Evolutionary conservation across 2,329 filamentous ascomycete genomes (phyloP), one percentile per base, ranked within the genome.

Genomic region (Neobulgaria alba): DNA sequence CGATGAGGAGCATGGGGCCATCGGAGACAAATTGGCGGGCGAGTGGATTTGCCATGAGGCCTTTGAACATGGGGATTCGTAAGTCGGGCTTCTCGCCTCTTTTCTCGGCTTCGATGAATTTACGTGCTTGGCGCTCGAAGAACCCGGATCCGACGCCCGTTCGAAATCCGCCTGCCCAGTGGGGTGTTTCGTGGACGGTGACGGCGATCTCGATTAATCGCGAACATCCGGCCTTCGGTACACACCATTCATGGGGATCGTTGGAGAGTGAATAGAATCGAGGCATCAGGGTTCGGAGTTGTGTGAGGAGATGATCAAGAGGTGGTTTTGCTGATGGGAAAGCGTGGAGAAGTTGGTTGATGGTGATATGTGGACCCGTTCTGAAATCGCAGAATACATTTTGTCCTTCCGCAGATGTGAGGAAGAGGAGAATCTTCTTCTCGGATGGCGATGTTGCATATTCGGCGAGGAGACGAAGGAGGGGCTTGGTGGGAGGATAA

Each of bases 211-310:
- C 92, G 55, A 98, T 81, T 45, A 96, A 67, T 20, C 89, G 84
- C 49, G 85, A 83, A 2, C 78, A 82, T 9, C 57, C 56, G 15
- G 45, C 49, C 4, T 46, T 43, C 4, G 52, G 50, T 1, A 56
- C 51, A 38, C 57, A 59, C 19, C 52, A 53, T 52, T 93, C 79
- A 49, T 92, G 85, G 0, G 92, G 92, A 57, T 98, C 92, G 61
- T 95, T 95, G 39, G 89, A 95, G 10, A 98, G 78, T 3, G 90
- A 96, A 68, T 98, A 98, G 69, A 98, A 98, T 45, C 92, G 85
- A 2, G 92, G 92, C 90, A 96, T 96, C 38, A 96, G 73, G 36
- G 86, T 84, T 55, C 84, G 85, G 39, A 95, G 75, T 32, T 83
- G 75, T 2, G 84, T 85, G 26, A 95, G 73, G 9, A 98, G 71